Base-by-base conservation (phyloP, 2,329 filamentous ascomycete genomes). In the Blumeriella jaapii region DNA sequence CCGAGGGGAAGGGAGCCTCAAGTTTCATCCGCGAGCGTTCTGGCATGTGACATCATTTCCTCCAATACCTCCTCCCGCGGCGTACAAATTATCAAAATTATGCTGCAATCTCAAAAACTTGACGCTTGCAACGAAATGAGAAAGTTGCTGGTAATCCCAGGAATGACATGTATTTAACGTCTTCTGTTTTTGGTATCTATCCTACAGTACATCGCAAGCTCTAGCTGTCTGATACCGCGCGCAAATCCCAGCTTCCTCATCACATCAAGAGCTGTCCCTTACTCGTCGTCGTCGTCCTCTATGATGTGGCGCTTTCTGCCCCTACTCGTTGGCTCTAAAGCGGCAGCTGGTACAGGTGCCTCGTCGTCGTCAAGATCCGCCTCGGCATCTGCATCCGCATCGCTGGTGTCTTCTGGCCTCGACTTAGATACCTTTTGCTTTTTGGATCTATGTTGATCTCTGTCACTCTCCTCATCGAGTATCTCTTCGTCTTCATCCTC, bases 231-330 rank as follows among this genome's bases (percentile, higher is more conserved):
- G n/a, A n/a, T n/a, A n/a, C n/a, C n/a, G n/a, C n/a, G n/a, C n/a
- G n/a, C n/a, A n/a, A n/a, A n/a, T n/a, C n/a, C n/a, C n/a, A n/a
- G 16, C 3, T 12, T 34, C 9, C 31, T 12, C 17, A 18, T 12
- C 15, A 11, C 10, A 27, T 14, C 1, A 5, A 23, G 20, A 20
- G n/a, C 14, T 28, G 6, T n/a, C 29, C 6, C 28, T 30, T 39
- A 46, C 19, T 56, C 64, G 26, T 74, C 70, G 25, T 76, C 72
- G 37, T 76, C 71, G 36, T 76, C 72, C 36, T 74, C 71, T 39
- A 78, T 63, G 44, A 78, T 64, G 45, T 71, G 66, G 40, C 72
- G 63, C 51, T 71, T 67, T 32, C 63, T 60, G 40, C 65, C 56
- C 36, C 68, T 52, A 13, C 44, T 48, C 29, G 44, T 36, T 20